Evolutionary conservation across 176 grass and related monocot genomes (phyloP), one percentile per base, ranked within the genome.

Genomic region (Bromus sterilis): DNA sequence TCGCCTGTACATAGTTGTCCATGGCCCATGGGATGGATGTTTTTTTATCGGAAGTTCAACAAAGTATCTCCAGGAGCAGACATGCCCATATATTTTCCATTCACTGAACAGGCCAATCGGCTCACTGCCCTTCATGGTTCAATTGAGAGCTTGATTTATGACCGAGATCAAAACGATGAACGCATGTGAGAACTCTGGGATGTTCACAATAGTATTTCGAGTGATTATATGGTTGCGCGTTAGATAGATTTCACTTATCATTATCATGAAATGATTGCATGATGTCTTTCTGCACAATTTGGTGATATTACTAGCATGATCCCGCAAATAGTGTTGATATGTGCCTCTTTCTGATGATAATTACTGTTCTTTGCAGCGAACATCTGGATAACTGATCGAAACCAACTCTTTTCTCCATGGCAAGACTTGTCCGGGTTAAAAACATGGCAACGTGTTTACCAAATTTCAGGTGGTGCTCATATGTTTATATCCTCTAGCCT

Each of bases 11-110:
- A 89, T 89, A 4, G 81, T 97, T 76, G 95, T 94, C n/a, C n/a
- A n/a, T n/a, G n/a, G n/a, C n/a, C 33, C 92, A 97, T 60, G 95
- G 95, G 41, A 91, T 97, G 41, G 95, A 97, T 85, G 92, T n/a
- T 97, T 83, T 97, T 97, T 61, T 92, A 97, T 82, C 90, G 92
- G 34, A 97, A 94, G 86, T 97, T 97, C 87, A 97, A 94, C 78
- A 97, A 94, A 73, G 95, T 86, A 24, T 97, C 95, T 73, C 92
- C 95, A 60, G 92, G 92, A 77, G 95, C 92, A 36, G 95, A 97
- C 81, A 86, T 94, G 92, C 80, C 87, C 13, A 97, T 97, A 66
- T 97, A 97, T 77, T 97, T 97, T 72, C 86, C 95, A 24, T 43
- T 92, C 75, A 87, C 92, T 2, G 92, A 94, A 66, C 91, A 94